Evolutionary conservation across 208 protist species (phyloP).

Genomic region (Acanthamoeba sp.): DNA sequence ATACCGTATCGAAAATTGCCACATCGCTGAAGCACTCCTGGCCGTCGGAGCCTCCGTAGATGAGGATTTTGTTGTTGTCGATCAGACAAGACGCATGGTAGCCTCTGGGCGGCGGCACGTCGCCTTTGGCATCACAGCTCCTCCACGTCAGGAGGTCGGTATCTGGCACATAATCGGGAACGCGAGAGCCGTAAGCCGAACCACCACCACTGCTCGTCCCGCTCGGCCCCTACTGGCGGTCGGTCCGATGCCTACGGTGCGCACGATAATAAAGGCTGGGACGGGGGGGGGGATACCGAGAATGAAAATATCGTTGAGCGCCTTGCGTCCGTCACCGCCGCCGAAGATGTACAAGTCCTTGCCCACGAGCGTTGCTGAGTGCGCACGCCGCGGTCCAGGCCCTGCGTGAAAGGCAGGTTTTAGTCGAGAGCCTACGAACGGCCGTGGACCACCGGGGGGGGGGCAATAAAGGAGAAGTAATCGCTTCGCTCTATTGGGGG

Average conservation of each 20-base stretch:
- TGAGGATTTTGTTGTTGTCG: constrained; percentile 37
- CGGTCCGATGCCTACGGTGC: too few species aligned
- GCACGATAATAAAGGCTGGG: background rate
- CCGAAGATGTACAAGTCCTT: constrained; percentile 71
- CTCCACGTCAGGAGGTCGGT: constrained; percentile 44
- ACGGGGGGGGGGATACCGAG: background rate
- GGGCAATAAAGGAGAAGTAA: too few species aligned
- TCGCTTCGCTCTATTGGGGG: too few species aligned
- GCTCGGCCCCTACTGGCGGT: too few species aligned
- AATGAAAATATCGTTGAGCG: constrained; percentile 24
- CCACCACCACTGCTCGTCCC: background rate
- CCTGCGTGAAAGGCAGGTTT: background rate
- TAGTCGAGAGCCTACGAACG: background rate
- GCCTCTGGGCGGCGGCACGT: constrained; percentile 24
- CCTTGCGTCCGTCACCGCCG: constrained; percentile 31
- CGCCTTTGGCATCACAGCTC: constrained; percentile 7
- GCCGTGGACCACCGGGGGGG: too few species aligned
- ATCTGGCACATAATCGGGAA: background rate
- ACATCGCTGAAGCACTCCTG: constrained; percentile 65
- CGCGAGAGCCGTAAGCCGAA: too few species aligned
- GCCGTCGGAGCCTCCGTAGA: constrained; percentile 49
- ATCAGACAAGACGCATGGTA: background rate
- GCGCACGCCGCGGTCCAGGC: constrained; percentile 11
- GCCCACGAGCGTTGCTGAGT: constrained; percentile 44
- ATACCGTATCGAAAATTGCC: background rate